phyloP scores from a whole-genome alignment of 2,329 filamentous ascomycete species.

The Bipolaris cookei region DNA sequence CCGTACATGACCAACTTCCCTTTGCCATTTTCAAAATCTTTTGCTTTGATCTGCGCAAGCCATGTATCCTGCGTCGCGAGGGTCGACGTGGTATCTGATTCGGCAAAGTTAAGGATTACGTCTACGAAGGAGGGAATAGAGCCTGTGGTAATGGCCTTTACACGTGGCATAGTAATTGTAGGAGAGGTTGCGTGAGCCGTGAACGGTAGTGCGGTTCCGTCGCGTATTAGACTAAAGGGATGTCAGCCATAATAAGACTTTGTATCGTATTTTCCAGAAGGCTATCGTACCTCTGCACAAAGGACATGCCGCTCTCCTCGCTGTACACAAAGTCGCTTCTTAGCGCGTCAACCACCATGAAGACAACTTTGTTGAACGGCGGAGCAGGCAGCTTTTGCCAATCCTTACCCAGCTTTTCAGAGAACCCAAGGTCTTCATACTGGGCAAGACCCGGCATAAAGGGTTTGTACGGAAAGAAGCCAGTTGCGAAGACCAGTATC shows the following conservation, averaged over 20 bases:
- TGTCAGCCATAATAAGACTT: not conserved
- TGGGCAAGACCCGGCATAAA: conserved; percentile 83
- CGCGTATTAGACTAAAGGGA: conserved; percentile 73
- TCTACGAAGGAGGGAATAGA: conserved; percentile 98
- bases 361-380: conserved; percentile 87
- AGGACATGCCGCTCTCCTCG: conserved; percentile 78
- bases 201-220: conserved; percentile 85
- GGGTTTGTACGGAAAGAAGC: conserved; percentile 98
- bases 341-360: conserved; percentile 97
- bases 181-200: conserved; percentile 96
- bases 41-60: conserved; percentile 86
- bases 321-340: conserved; percentile 90
- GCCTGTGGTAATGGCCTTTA: conserved; percentile 96
- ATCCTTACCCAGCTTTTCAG: conserved; percentile 42
- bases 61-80: conserved; percentile 91
- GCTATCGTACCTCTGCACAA: conserved; percentile 77
- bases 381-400: conserved; percentile 60
- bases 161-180: conserved; percentile 96
- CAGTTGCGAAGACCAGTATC: conserved; percentile 73
- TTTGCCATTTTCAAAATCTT: conserved; percentile 47
- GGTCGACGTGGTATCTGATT: conserved; percentile 88
- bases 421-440: conserved; percentile 63
- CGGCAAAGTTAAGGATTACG: conserved; percentile 94
- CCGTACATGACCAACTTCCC: conserved; percentile 90
- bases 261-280: not conserved